Evolutionary conservation across 177 flowering plant genomes (phyloP).

Genomic region (Vitis hybrid): DNA sequence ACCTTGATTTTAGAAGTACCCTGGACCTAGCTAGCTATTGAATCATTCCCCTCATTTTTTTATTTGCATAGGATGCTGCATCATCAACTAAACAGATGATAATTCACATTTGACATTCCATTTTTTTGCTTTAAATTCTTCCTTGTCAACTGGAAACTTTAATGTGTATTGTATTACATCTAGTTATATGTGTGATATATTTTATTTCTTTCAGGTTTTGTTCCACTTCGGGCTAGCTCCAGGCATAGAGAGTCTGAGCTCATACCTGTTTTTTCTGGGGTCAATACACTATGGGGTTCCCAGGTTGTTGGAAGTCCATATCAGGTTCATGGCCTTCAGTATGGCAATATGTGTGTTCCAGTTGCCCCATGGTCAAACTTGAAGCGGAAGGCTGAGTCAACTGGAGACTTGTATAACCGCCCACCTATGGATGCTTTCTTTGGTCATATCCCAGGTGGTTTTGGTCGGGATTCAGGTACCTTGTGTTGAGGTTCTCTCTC

Average conservation of each 20-base stretch:
- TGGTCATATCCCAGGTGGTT: slow-evolving; percentile 18
- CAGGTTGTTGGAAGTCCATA: slow-evolving; percentile 17
- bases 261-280: slow-evolving; percentile 12
- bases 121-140: background rate
- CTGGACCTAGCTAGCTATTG: too few relatives aligned
- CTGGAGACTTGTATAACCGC: slow-evolving; percentile 10
- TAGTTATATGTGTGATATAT: background rate
- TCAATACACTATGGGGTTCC: slow-evolving; percentile 14
- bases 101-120: background rate
- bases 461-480: slow-evolving; percentile 26
- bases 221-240: slow-evolving; percentile 3
- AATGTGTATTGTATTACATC: background rate
- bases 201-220: slow-evolving; percentile 14
- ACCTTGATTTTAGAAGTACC: too few relatives aligned
- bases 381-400: slow-evolving; percentile 19
- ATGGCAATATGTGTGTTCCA: slow-evolving; percentile 13
- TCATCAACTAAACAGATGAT: background rate
- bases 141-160: background rate
- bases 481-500: background rate
- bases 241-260: slow-evolving; percentile 5
- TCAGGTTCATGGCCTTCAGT: slow-evolving; percentile 11
- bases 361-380: slow-evolving; percentile 12
- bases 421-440: slow-evolving; percentile 12
- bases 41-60: background rate
- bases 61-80: background rate